Evolutionary conservation across 148 eudicot species (phyloP), one percentile per base, ranked within the genome.

Genomic region (Suaeda aralocaspica): DNA sequence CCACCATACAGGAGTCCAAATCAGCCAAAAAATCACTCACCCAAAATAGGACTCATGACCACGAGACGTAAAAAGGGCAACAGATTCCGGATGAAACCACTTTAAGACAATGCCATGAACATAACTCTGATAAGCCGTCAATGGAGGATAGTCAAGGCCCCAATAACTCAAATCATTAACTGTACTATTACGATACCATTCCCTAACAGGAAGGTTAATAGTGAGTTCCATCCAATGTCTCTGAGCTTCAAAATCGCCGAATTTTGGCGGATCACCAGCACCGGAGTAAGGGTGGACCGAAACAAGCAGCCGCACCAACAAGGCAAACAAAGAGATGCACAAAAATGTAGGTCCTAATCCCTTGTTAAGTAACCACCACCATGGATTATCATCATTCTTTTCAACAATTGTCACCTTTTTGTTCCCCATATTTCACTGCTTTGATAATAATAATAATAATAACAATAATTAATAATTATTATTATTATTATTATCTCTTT

Each of bases 191-290:
- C 68, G 86, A 73, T 93, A 90, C 98, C 96, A 93, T 25, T 93
- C 95, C 60, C 66, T 77, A 16, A 73, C 77, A 9, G 98, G 96
- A 36, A 91, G 89, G 79, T 87, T 91, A 67, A 81, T 60, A 13
- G 98, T 90, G 71, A 93, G 83, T 86, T 93, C 98, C 98, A 93
- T 93, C 98, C 98, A 93, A 76, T 91, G 98, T 69, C 98, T 79
- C 71, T 93, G 98, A 22, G 98, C 98, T 88, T 93, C 98, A 67
- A 83, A 93, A 76, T 93, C 98, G 31, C 98, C 98, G 45, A 74
- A 93, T 63, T 82, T 93, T n/a, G 98, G 96, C 21, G 91, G 89
- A 67, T 84, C 75, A 42, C 88, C 83, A 31, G 88, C 92, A 29
- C 98, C 98, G 7, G 96, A 91, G 61, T 91, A 93, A 9, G 96